A percentile compares a stretch with the other conserved stretches of the same genome.
These are phyloP conservation scores for Leccinum subtestaceum DNA, from an alignment of 768 basidiomycete genomes.

Conservation along the genomic window DNA sequence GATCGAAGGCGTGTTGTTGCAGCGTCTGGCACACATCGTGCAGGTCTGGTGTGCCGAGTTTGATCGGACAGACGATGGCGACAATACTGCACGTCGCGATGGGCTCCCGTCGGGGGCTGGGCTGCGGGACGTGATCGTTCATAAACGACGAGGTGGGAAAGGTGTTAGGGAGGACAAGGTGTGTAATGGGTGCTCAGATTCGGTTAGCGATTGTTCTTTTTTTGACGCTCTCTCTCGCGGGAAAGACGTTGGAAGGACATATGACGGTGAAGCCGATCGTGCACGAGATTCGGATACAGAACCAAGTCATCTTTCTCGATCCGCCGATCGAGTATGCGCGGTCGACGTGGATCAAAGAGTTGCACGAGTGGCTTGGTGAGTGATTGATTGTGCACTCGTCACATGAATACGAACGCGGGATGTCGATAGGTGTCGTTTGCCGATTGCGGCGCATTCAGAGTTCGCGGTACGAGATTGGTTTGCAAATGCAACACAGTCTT, in stretches of 20 bases:
- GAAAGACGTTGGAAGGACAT: slow-evolving; percentile 65
- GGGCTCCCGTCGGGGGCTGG: background rate
- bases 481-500: slow-evolving; percentile 77
- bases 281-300: slow-evolving; percentile 96
- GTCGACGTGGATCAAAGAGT: slow-evolving; percentile 81
- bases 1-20: slow-evolving; percentile 78
- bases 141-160: slow-evolving; percentile 44
- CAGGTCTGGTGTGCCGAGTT: slow-evolving; percentile 90
- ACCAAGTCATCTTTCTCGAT: slow-evolving; percentile 98
- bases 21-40: slow-evolving; percentile 73
- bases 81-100: slow-evolving; percentile 56
- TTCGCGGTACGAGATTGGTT: slow-evolving; percentile 93
- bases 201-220: background rate
- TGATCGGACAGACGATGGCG: slow-evolving; percentile 67
- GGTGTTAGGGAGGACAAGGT: slow-evolving; percentile 80
- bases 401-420: background rate
- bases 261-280: slow-evolving; percentile 83
- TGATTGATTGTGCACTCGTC: background rate
- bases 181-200: slow-evolving; percentile 10
- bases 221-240: background rate
- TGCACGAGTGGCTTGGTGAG: slow-evolving; percentile 87
- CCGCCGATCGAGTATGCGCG: slow-evolving; percentile 96
- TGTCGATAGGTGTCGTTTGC: slow-evolving; percentile 72
- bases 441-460: slow-evolving; percentile 85
- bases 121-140: background rate